Base-by-base conservation (phyloP, 352 stramenopile species). In the Pythium utonaiense region DNA sequence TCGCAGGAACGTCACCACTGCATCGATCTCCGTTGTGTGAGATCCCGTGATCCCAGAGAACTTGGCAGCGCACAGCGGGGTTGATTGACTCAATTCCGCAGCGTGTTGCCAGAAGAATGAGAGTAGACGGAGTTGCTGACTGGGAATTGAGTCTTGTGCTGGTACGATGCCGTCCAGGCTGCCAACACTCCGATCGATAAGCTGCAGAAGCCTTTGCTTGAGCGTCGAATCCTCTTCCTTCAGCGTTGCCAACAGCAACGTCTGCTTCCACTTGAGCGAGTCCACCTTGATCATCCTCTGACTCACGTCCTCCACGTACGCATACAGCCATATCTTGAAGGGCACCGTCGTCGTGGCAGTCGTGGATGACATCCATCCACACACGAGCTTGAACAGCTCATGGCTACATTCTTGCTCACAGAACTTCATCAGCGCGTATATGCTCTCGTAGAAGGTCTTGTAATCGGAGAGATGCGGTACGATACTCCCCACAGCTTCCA, bases 401-500 rank as follows among this genome's bases (percentile, higher is more conserved):
- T 36, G 2, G 27, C 47, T 30, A 47, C 71, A 74, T 68, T 40
- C 28, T 28, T 54, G n/a, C 31, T 65, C 44, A n/a, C 52, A 70
- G 41, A 69, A 79, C 6, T 48, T 44, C 48, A 87, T 33, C 42
- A 87, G 40, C 3, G 62, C 67, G 17, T 33, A 66, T 51, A 85
- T 25, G 52, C 77, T 62, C 10, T 53, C 16, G 16, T 25, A 53
- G 3, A 80, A 38, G 0, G 58, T 53, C 62, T 67, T 81, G 64
- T 83, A 85, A 64, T 82, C 74, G 27, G 69, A 64, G 22, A 87
- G 53, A 44, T 75, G 51, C 53, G 77, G 75, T 71, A 87, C 69
- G 0, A 85, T 56, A 0, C 36, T 53, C 9, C 71, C 65, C 12
- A 87, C 54, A 1, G 61, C 65, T 2, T 41, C 27, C 9, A 80